Percentiles rank a stretch among this genome's conserved stretches.
phyloP scores from a whole-genome alignment of 345 rosid species.

The Viola odorata region DNA sequence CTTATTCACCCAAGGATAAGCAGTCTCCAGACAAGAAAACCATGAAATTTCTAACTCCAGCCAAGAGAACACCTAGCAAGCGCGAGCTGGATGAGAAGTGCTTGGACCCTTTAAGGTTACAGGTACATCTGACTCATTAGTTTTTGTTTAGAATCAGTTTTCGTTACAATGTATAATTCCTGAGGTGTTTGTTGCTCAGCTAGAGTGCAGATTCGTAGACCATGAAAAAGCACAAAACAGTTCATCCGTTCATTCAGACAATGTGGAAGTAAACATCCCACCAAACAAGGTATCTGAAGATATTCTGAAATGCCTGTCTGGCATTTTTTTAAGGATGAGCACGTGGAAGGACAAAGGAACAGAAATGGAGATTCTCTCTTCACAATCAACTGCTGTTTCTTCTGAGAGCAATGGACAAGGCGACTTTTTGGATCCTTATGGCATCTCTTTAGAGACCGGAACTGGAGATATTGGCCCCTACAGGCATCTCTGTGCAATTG shows the following conservation, averaged over 20 bases:
- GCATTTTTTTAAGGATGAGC: conserved; percentile 63
- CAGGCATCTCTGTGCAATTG: conserved; percentile 46
- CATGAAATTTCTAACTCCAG: conserved; percentile 43
- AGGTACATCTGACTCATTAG: conserved; percentile 19
- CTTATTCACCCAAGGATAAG: conserved; percentile 48
- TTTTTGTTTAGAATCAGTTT: neutral
- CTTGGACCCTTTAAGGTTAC: conserved; percentile 30
- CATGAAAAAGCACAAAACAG: conserved; percentile 55
- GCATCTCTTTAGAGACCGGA: conserved; percentile 31
- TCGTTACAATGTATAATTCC: neutral
- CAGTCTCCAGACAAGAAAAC: conserved; percentile 49
- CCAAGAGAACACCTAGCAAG: conserved; percentile 34
- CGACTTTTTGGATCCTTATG: conserved; percentile 53
- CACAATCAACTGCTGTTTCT: conserved; percentile 10
- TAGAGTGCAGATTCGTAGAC: conserved; percentile 56
- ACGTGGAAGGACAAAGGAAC: conserved; percentile 43
- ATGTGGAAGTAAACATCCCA: conserved; percentile 34
- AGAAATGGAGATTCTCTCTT: conserved; percentile 12
- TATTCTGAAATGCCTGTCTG: conserved; percentile 48
- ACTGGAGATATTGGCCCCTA: conserved; percentile 59
- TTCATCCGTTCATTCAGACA: conserved; percentile 37
- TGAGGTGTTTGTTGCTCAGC: conserved; percentile 34
- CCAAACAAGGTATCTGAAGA: conserved; percentile 82
- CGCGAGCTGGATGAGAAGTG: conserved; percentile 29
- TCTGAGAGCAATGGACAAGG: conserved; percentile 16